Evolutionary conservation across 345 rosid species (phyloP).

Genomic region (Moricandia arvensis): DNA sequence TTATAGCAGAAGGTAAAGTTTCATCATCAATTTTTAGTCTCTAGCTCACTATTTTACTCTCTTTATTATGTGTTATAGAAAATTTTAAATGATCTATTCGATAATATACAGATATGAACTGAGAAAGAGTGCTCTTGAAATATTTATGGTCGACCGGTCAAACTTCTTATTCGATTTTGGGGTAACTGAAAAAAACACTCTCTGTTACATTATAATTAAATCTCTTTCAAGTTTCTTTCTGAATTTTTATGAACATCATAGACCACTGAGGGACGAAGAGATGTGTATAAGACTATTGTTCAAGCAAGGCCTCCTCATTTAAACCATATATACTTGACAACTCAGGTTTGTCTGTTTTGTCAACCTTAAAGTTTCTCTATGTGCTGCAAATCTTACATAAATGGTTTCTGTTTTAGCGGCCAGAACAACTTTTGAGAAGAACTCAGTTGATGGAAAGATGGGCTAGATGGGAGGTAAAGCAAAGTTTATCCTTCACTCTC

Average conservation of each 20-base stretch:
- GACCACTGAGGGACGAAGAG: slow-evolving; percentile 77
- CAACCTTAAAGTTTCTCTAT: not conserved
- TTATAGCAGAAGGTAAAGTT: slow-evolving; percentile 74
- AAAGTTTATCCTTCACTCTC: slow-evolving; percentile 16
- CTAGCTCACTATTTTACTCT: not conserved
- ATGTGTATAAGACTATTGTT: slow-evolving; percentile 80
- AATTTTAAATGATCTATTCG: not conserved
- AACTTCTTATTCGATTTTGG: slow-evolving; percentile 94
- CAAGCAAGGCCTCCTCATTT: slow-evolving; percentile 82
- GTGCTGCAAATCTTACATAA: slow-evolving; percentile 24
- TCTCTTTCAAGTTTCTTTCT: not conserved
- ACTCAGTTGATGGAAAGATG: slow-evolving; percentile 89
- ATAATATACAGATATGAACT: slow-evolving; percentile 59
- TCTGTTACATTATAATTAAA: not conserved
- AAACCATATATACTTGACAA: slow-evolving; percentile 73
- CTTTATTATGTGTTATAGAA: not conserved
- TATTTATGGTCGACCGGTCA: slow-evolving; percentile 91
- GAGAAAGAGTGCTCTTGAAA: slow-evolving; percentile 89
- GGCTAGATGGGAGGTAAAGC: slow-evolving; percentile 94
- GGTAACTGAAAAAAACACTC: slow-evolving; percentile 46
- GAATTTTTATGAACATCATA: slow-evolving; percentile 34
- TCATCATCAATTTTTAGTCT: slow-evolving; percentile 1
- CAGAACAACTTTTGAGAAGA: slow-evolving; percentile 85
- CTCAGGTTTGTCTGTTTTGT: slow-evolving; percentile 59
- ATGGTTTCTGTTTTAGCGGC: slow-evolving; percentile 51